Evolutionary conservation across 352 stramenopile species (phyloP).

Genomic region (Phytophthora chlamydospora): DNA sequence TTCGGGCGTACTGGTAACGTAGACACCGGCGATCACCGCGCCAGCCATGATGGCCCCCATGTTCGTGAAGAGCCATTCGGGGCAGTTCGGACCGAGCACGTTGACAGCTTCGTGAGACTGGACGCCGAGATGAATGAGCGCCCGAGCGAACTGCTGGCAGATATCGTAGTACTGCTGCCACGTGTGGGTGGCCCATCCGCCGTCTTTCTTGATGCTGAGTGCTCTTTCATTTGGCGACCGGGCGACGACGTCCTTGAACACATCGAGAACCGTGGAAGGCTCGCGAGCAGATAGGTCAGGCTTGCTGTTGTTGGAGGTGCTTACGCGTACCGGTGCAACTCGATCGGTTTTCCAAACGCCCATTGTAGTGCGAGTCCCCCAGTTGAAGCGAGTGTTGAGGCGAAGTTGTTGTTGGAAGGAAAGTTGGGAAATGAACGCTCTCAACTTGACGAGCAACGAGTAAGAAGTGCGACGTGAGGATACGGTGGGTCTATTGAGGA

Average conservation of each 20-base stretch:
- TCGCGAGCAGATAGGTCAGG: conserved; percentile 32
- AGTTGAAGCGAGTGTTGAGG: not conserved
- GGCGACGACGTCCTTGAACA: conserved; percentile 47
- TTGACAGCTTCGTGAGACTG: conserved; percentile 73
- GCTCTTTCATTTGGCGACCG: conserved; percentile 33
- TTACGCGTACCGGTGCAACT: conserved; percentile 23
- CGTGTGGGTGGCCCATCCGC: conserved; percentile 58
- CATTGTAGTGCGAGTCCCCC: conserved; percentile 10
- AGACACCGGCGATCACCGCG: conserved; percentile 82
- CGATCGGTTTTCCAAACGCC: conserved; percentile 33
- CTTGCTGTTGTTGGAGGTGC: conserved; percentile 15
- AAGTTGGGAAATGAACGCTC: conserved; percentile 20
- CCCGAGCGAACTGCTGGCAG: conserved; percentile 68
- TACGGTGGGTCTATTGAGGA: too few species aligned
- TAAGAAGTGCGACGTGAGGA: not conserved
- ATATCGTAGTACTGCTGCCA: conserved; percentile 83
- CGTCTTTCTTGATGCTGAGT: conserved; percentile 49
- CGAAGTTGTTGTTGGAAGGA: not conserved
- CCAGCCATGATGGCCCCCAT: conserved; percentile 83
- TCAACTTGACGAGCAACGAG: conserved; percentile 3
- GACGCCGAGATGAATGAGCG: conserved; percentile 77
- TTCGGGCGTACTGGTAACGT: conserved; percentile 81
- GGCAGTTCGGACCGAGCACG: conserved; percentile 87
- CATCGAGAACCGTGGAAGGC: conserved; percentile 41
- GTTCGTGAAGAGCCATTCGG: conserved; percentile 87